Conservation (phyloP, 208 protist genomes). For the Trypanosoma grayi region DNA sequence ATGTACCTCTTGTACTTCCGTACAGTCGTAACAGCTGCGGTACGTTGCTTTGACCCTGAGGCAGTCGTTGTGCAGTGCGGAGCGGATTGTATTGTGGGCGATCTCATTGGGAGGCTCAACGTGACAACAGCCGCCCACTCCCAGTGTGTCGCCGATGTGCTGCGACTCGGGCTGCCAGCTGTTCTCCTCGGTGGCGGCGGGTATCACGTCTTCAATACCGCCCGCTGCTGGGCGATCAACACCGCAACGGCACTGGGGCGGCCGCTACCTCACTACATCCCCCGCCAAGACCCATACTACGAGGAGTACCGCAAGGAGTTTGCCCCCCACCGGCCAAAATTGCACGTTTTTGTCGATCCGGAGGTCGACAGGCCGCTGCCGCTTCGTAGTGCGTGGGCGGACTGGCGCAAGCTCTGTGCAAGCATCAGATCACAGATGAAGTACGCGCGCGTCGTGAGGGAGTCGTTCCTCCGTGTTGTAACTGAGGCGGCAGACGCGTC, state of each 20-base stretch:
- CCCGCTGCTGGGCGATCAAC: constrained; percentile 98
- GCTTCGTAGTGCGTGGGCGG: constrained; percentile 40
- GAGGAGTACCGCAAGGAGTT: constrained; percentile 63
- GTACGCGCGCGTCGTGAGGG: constrained; percentile 40
- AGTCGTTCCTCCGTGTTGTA: constrained; percentile 54
- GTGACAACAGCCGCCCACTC: constrained; percentile 92
- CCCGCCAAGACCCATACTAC: constrained; percentile 72
- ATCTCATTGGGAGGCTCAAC: constrained; percentile 97
- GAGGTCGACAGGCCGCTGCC: constrained; percentile 63
- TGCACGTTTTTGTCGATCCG: constrained; percentile 70
- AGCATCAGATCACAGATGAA: constrained; percentile 65
- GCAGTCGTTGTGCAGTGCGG: constrained; percentile 99
- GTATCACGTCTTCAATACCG: constrained; percentile 98
- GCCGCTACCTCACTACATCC: constrained; percentile 68
- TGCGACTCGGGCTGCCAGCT: constrained; percentile 91
- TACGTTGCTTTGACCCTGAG: constrained; percentile 96
- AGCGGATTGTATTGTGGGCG: constrained; percentile 96
- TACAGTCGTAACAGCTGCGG: constrained; percentile 90
- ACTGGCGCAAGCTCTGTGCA: constrained; percentile 66
- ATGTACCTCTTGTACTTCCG: constrained; percentile 95
- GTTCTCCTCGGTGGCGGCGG: constrained; percentile 98
- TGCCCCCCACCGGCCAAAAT: constrained; percentile 52
- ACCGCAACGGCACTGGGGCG: constrained; percentile 85
- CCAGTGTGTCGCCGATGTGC: constrained; percentile 95
- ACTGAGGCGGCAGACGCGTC: constrained; percentile 9